phyloP scores from a whole-genome alignment of 2,329 filamentous ascomycete genomes.

The Clonostachys sp. region DNA sequence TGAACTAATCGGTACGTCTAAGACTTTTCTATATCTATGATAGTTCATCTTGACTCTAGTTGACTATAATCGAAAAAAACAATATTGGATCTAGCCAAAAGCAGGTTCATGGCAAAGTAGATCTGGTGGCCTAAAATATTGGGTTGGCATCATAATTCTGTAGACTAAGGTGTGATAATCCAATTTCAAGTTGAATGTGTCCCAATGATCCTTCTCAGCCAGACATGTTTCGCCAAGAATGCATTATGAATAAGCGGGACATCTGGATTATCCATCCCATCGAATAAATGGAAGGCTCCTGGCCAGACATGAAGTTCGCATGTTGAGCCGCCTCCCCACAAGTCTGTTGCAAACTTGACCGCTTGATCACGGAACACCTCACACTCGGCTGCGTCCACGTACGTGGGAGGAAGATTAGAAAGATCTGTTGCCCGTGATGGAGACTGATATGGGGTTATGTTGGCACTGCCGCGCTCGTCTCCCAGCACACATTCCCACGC shows the following conservation, averaged over 20 bases:
- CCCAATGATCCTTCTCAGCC: not conserved
- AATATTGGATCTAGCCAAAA: too few relatives aligned
- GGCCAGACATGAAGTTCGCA: constrained; percentile 37
- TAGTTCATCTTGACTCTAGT: too few relatives aligned
- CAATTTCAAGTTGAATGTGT: too few relatives aligned
- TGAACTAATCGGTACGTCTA: too few relatives aligned
- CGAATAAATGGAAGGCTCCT: constrained; percentile 32
- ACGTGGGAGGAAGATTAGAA: constrained; percentile 31
- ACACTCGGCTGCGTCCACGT: constrained; percentile 34
- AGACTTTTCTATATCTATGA: too few relatives aligned
- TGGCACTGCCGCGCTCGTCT: constrained; percentile 18
- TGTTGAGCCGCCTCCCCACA: constrained; percentile 26
- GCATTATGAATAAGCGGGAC: not conserved
- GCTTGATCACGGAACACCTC: constrained; percentile 37
- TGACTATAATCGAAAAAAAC: too few relatives aligned
- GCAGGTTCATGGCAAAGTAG: too few relatives aligned
- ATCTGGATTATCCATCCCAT: constrained; percentile 8
- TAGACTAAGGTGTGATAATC: too few relatives aligned
- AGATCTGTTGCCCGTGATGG: constrained; percentile 26
- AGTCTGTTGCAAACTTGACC: constrained; percentile 27
- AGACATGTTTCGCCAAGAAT: not conserved
- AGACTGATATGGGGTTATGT: constrained; percentile 25
- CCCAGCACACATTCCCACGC: constrained; percentile 37
- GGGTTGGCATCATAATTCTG: too few relatives aligned
- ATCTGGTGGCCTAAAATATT: too few relatives aligned